Conservation (phyloP, 1,139 yeast genomes). For the Magnusiomyces fungicola region DNA sequence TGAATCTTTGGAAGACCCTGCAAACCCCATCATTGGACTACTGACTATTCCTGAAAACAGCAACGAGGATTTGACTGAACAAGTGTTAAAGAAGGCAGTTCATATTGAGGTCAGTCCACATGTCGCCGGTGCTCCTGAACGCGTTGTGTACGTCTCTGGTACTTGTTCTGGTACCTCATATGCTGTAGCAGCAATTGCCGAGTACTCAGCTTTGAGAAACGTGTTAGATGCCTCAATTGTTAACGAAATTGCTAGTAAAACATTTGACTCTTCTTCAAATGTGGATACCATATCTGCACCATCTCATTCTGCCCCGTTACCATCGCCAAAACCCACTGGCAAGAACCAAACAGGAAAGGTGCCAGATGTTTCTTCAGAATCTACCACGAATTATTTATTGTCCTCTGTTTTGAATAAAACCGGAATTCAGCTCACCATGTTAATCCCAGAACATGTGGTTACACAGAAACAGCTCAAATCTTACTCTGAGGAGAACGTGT, state of each 20-base stretch:
- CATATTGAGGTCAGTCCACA: constrained; percentile 1
- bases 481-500: not conserved
- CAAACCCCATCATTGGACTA: not conserved
- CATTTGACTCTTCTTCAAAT: not conserved
- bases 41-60: not conserved
- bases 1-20: not conserved
- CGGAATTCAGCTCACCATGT: not conserved
- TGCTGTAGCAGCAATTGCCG: not conserved
- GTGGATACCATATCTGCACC: too few relatives aligned
- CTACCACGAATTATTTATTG: not conserved
- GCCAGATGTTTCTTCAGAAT: not conserved
- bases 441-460: constrained; percentile 3
- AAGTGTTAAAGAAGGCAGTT: not conserved
- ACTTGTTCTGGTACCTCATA: not conserved
- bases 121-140: not conserved
- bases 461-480: not conserved
- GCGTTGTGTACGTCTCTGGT: not conserved
- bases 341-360: not conserved
- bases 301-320: not conserved
- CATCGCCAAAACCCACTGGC: not conserved
- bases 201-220: not conserved
- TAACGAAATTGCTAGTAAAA: not conserved
- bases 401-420: not conserved
- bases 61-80: not conserved
- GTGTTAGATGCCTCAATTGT: not conserved